Base-by-base conservation (phyloP, 148 eudicot genomes). In the Fagopyrum tataricum region DNA sequence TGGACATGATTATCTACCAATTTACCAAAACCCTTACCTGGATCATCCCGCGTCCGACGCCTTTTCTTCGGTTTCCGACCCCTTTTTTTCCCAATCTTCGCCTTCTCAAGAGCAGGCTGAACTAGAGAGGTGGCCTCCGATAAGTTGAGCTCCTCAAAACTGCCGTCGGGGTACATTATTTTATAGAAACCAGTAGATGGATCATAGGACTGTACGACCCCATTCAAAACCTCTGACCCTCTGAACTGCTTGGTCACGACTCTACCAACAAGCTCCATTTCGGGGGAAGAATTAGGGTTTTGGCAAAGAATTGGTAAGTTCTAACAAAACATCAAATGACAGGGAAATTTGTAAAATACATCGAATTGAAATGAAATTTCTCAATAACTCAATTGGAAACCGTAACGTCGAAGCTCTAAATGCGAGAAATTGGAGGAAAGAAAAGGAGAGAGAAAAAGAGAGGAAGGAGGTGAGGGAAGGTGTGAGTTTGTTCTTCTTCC, bases 191-290 rank as follows among this genome's bases (percentile, higher is more conserved):
- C 87, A 73, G 90, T 79, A 70, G 83, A 44, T 0, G 88, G 53
- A 72, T 92, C 84, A 79, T 52, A 90, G 1, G 93, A 84, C 51
- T 84, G 70, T 17, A 92, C 81, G 7, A 79, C 73, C 20, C 97
- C 97, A 7, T 75, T 15, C 31, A 67, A 86, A 73, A 81, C 75
- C 71, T 91, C 94, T 47, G 81, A 75, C 62, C 91, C 91, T 79
- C 75, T 21, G 62, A 83, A 84, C 71, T 86, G 80, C 73, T 87
- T 92, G 76, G n/a, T 79, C 73, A 92, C 80, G n/a, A 46, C 75
- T 80, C 80, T 88, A 7, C 97, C 93, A 72, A 90, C 83, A 37
- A 80, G 88, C 73, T 92, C 93, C 96, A 87, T 88, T 39, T 51
- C 15, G 3, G 11, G 48, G 74, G 53, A 39, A 20, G 70, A 48